Evolutionary conservation across 495 filamentous ascomycete genomes (phyloP).

Genomic region (Tuber borchii): DNA sequence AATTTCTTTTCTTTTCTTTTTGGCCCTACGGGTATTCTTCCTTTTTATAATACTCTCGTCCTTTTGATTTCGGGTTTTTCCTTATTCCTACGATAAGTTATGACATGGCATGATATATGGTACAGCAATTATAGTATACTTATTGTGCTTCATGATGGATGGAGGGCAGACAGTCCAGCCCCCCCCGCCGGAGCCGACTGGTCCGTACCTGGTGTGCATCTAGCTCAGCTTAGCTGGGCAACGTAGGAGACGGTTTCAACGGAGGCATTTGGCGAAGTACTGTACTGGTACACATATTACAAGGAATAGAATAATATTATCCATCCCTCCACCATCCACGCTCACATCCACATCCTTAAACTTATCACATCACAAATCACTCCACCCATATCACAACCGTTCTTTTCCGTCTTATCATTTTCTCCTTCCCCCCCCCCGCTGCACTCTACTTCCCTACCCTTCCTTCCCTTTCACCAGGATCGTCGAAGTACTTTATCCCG

Average conservation of each 20-base stretch:
- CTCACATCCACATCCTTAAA: slow-evolving; percentile 19
- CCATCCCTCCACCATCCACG: slow-evolving; percentile 15
- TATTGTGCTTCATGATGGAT: neutral
- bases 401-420: slow-evolving; percentile 20
- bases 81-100: neutral
- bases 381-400: slow-evolving; percentile 20
- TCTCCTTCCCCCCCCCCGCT: slow-evolving; percentile 28
- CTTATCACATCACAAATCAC: slow-evolving; percentile 28
- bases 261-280: slow-evolving; percentile 31
- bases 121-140: neutral
- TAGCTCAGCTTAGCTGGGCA: slow-evolving; percentile 21
- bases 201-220: slow-evolving; percentile 27
- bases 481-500: slow-evolving; percentile 33
- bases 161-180: neutral
- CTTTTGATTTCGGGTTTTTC: neutral
- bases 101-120: neutral
- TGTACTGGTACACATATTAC: neutral
- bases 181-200: slow-evolving; percentile 19
- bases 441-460: slow-evolving; percentile 24
- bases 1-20: neutral
- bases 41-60: neutral
- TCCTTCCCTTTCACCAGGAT: slow-evolving; percentile 30
- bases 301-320: neutral
- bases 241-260: slow-evolving; percentile 30
- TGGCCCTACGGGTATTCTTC: neutral